phyloP scores from a whole-genome alignment of 2,329 filamentous ascomycete species.

The Mariannaea sp. region DNA sequence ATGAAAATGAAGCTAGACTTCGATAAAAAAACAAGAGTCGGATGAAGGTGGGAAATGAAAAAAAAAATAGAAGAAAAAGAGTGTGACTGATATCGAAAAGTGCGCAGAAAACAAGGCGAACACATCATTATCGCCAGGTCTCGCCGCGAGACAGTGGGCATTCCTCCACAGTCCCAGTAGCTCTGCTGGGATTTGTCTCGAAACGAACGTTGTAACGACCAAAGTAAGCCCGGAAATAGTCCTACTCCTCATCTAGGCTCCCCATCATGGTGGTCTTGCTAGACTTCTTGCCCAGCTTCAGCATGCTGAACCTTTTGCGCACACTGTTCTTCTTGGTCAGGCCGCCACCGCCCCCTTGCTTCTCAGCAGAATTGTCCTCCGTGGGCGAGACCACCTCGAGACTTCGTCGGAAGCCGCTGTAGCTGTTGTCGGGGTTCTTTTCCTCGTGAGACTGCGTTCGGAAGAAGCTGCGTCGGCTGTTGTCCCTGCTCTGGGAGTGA shows the following conservation, averaged over 20 bases:
- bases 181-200: slow-evolving; percentile 19
- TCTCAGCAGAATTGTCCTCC: slow-evolving; percentile 34
- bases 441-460: slow-evolving; percentile 45
- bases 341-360: slow-evolving; percentile 38
- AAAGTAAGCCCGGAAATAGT: slow-evolving; percentile 42
- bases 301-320: slow-evolving; percentile 76
- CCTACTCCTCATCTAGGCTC: slow-evolving; percentile 61
- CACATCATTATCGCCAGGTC: slow-evolving; percentile 4
- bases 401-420: slow-evolving; percentile 36
- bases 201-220: slow-evolving; percentile 34
- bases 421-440: slow-evolving; percentile 30
- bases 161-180: slow-evolving; percentile 8
- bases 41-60: too few relatives aligned
- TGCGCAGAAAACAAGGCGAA: too few relatives aligned
- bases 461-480: slow-evolving; percentile 51
- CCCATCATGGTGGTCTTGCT: slow-evolving; percentile 61
- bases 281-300: slow-evolving; percentile 74
- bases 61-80: too few relatives aligned
- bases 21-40: too few relatives aligned
- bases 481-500: slow-evolving; percentile 37
- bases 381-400: slow-evolving; percentile 35
- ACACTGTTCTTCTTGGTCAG: slow-evolving; percentile 64
- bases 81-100: too few relatives aligned
- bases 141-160: slow-evolving; percentile 9
- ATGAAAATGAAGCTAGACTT: not conserved